These are phyloP conservation scores for Hypoxylon sp. DNA, from an alignment of 2,329 filamentous ascomycete genomes.

Conservation along the genomic window DNA sequence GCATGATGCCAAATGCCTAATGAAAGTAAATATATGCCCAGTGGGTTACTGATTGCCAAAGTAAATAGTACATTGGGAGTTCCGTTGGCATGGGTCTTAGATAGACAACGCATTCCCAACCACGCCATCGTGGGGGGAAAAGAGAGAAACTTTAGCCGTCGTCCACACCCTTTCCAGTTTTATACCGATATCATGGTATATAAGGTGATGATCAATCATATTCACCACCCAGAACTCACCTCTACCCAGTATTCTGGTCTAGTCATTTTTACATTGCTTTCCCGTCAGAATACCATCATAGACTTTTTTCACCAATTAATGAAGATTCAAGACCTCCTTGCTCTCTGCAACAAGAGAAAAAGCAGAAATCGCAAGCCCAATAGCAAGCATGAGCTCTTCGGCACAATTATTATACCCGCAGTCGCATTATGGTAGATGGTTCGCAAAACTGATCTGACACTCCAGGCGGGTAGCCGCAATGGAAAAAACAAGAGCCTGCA, in stretches of 20 bases:
- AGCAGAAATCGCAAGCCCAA: background rate
- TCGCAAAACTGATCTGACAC: background rate
- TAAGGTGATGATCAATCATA: background rate
- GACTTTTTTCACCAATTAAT: background rate
- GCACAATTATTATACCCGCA: background rate
- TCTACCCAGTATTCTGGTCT: background rate
- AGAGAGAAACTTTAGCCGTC: background rate
- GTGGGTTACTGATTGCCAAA: background rate
- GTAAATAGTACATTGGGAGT: background rate
- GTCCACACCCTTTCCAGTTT: background rate
- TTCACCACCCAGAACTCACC: background rate
- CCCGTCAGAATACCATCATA: background rate
- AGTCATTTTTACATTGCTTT: background rate
- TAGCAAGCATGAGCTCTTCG: background rate
- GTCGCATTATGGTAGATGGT: background rate
- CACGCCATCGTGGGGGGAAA: background rate
- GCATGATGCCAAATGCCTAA: background rate
- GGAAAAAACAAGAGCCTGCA: background rate
- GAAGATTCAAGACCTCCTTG: background rate
- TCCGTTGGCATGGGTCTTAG: background rate
- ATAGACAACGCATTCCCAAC: background rate
- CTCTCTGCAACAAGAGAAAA: background rate
- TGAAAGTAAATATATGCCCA: background rate
- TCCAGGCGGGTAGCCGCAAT: background rate
- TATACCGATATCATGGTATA: background rate